Evolutionary conservation across 352 stramenopile genomes (phyloP).

Genomic region (Pythium oligandrum): DNA sequence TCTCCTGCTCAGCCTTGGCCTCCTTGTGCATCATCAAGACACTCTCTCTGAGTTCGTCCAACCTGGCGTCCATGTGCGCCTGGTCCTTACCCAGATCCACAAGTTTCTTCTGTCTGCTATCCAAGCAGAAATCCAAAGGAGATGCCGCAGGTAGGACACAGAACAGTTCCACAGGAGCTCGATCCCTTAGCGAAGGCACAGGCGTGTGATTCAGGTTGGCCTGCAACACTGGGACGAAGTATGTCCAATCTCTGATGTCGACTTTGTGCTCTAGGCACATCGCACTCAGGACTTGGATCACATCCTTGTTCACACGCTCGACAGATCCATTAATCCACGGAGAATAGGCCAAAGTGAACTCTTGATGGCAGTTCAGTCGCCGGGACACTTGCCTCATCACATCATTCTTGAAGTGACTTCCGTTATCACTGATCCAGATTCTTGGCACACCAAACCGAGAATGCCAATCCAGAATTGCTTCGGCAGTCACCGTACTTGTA

Average conservation of each 20-base stretch:
- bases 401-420: conserved; percentile 25
- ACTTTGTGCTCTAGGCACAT: conserved; percentile 19
- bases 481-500: conserved; percentile 2
- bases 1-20: conserved; percentile 3
- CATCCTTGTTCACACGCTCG: conserved; percentile 23
- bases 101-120: not conserved
- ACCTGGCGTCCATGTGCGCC: not conserved
- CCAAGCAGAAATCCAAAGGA: conserved; percentile 9
- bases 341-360: conserved; percentile 21
- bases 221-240: conserved; percentile 19
- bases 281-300: conserved; percentile 21
- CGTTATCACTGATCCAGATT: conserved; percentile 22
- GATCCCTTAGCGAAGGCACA: conserved; percentile 14
- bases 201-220: conserved; percentile 24
- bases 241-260: conserved; percentile 13
- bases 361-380: conserved; percentile 16
- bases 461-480: conserved; percentile 11
- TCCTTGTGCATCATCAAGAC: conserved; percentile 15
- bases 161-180: conserved; percentile 19
- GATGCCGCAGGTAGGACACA: conserved; percentile 3
- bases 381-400: conserved; percentile 17
- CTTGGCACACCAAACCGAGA: conserved; percentile 20
- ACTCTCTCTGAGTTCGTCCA: not conserved
- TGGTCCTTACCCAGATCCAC: not conserved
- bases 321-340: conserved; percentile 30